Evolutionary conservation across 1,284 basidiomycete genomes (phyloP).

Genomic region (Ceratobasidium theobromae): DNA sequence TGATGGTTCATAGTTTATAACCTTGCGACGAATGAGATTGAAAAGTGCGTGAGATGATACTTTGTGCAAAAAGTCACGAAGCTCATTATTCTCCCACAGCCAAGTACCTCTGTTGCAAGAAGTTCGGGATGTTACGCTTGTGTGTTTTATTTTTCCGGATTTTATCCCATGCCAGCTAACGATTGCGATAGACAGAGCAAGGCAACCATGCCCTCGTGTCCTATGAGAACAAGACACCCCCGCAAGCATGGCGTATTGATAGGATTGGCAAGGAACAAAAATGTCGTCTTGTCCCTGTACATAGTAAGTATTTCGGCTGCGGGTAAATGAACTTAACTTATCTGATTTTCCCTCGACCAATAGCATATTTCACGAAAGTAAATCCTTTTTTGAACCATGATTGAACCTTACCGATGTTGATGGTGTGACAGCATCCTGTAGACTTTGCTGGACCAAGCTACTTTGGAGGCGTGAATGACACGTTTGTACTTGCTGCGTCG

Average conservation of each 20-base stretch:
- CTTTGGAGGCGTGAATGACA: constrained; percentile 19
- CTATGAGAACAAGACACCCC: constrained; percentile 75
- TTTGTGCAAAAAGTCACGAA: background rate
- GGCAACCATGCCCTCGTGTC: constrained; percentile 68
- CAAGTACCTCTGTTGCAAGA: constrained; percentile 76
- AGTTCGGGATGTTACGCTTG: constrained; percentile 69
- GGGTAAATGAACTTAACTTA: background rate
- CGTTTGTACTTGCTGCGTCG: constrained; percentile 27
- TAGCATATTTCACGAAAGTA: constrained; percentile 3
- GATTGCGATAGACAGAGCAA: background rate
- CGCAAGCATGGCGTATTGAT: constrained; percentile 76
- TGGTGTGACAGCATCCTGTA: background rate
- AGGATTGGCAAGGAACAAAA: constrained; percentile 49
- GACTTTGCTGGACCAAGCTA: constrained; percentile 24
- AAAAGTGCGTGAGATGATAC: constrained; percentile 58
- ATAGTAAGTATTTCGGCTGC: background rate
- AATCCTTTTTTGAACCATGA: background rate
- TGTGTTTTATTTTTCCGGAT: constrained; percentile 45
- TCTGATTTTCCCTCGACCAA: background rate
- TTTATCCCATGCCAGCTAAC: background rate
- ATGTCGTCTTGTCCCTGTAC: background rate
- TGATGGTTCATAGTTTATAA: constrained; percentile 62
- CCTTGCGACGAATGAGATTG: constrained; percentile 59
- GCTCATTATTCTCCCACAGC: constrained; percentile 44
- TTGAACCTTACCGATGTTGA: background rate